Conservation (phyloP, 305 asterid genomes). For the Fraxinus dipetala region DNA sequence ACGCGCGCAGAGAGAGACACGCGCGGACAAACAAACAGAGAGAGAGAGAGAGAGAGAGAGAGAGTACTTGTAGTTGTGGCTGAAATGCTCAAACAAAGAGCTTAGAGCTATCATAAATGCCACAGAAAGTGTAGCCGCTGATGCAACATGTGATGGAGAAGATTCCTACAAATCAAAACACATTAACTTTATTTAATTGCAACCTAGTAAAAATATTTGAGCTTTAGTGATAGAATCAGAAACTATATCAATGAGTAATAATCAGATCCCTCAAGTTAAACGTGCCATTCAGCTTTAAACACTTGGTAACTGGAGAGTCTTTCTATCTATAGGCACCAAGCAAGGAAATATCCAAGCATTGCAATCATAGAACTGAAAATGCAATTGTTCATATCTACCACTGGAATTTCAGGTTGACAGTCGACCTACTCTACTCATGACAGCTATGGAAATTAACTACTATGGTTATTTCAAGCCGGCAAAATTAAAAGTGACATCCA, state of each 20-base stretch:
- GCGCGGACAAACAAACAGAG: no score
- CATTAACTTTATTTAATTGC: slow-evolving; percentile 3
- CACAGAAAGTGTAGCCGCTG: slow-evolving; percentile 92
- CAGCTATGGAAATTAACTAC: neutral
- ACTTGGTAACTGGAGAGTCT: neutral
- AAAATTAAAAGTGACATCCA: neutral
- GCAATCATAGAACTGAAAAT: neutral
- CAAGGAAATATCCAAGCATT: neutral
- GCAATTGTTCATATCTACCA: neutral
- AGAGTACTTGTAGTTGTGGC: slow-evolving; percentile 65
- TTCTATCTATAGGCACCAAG: neutral
- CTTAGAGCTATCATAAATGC: slow-evolving; percentile 95
- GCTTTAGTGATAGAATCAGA: neutral
- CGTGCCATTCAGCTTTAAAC: neutral
- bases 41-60: slow-evolving; percentile 19
- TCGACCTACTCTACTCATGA: neutral
- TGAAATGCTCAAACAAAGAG: slow-evolving; percentile 65
- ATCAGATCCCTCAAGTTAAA: neutral
- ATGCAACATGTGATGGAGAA: slow-evolving; percentile 86
- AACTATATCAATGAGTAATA: neutral
- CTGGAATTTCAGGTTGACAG: neutral
- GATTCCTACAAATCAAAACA: slow-evolving; percentile 53
- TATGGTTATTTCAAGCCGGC: neutral
- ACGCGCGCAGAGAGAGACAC: neutral
- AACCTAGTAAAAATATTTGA: neutral